Evolutionary conservation across 2,329 filamentous ascomycete genomes (phyloP).

Genomic region (Penicillium hesseltinei): DNA sequence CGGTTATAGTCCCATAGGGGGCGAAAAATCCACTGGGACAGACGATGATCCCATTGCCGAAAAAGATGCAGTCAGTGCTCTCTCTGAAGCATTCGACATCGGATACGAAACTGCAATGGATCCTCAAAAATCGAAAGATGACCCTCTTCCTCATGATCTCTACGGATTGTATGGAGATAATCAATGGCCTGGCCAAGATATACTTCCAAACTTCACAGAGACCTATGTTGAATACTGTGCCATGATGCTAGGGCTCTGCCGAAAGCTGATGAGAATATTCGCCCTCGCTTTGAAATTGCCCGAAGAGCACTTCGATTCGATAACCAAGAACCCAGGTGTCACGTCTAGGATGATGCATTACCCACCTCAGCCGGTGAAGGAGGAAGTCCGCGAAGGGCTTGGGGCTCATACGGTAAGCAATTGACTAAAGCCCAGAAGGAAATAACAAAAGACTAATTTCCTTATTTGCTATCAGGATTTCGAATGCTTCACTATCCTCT

Average conservation of each 20-base stretch:
- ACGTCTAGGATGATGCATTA: constrained; percentile 45
- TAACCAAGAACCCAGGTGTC: constrained; percentile 34
- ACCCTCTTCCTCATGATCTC: constrained; percentile 16
- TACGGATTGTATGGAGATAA: constrained; percentile 26
- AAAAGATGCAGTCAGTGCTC: constrained; percentile 11
- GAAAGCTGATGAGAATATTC: constrained; percentile 37
- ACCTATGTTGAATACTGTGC: constrained; percentile 23
- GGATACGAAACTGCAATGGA: constrained; percentile 27
- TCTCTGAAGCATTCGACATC: constrained; percentile 29
- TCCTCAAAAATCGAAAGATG: constrained; percentile 6
- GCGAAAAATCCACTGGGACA: constrained; percentile 19
- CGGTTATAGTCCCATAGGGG: constrained; percentile 28
- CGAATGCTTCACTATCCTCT: constrained; percentile 42
- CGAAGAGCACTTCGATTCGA: constrained; percentile 39
- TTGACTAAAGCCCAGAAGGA: not conserved
- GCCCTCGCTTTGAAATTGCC: constrained; percentile 41
- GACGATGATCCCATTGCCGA: constrained; percentile 13
- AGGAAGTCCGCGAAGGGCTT: constrained; percentile 38
- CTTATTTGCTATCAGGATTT: constrained; percentile 29
- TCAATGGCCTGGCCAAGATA: constrained; percentile 21
- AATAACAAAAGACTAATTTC: not conserved
- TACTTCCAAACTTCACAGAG: constrained; percentile 17
- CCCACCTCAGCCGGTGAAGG: constrained; percentile 35
- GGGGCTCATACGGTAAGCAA: constrained; percentile 40
- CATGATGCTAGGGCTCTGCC: constrained; percentile 15